These are phyloP conservation scores for Rusavskia elegans DNA, from an alignment of 495 filamentous ascomycete species.

Conservation along the genomic window DNA sequence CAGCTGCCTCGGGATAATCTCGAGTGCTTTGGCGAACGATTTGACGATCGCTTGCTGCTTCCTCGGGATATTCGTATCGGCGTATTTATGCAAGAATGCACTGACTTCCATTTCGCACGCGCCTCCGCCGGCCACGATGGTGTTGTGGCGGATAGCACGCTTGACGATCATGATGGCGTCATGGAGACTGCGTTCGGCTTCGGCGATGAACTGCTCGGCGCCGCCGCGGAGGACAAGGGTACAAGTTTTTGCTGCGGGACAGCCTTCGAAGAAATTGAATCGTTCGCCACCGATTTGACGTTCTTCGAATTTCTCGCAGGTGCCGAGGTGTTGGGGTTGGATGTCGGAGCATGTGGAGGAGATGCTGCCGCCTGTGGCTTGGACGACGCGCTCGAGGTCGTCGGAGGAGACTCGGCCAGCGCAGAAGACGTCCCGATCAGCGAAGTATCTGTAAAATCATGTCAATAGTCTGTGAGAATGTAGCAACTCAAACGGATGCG, in stretches of 20 bases:
- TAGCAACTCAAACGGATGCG: slow-evolving; percentile 1
- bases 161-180: slow-evolving; percentile 99
- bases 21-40: slow-evolving; percentile 90
- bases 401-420: slow-evolving; percentile 85
- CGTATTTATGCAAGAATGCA: slow-evolving; percentile 76
- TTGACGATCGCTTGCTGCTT: slow-evolving; percentile 98
- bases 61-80: slow-evolving; percentile 78
- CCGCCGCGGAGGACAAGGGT: slow-evolving; percentile 89
- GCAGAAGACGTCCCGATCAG: slow-evolving; percentile 96
- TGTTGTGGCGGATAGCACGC: slow-evolving; percentile 82
- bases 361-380: slow-evolving; percentile 80
- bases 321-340: slow-evolving; percentile 72
- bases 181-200: slow-evolving; percentile 91
- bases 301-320: slow-evolving; percentile 84
- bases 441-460: slow-evolving; percentile 50
- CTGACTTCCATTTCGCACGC: slow-evolving; percentile 95
- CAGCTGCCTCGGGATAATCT: slow-evolving; percentile 89
- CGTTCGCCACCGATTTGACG: slow-evolving; percentile 93
- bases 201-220: slow-evolving; percentile 97
- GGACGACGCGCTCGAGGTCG: slow-evolving; percentile 90
- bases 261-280: slow-evolving; percentile 96
- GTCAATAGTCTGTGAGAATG: background rate
- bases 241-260: slow-evolving; percentile 89
- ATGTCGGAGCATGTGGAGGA: slow-evolving; percentile 98
- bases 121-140: slow-evolving; percentile 89